A percentile compares a stretch with the other conserved stretches of the same genome.
phyloP scores from a whole-genome alignment of 345 rosid genomes.

The Tarenaya hassleriana region DNA sequence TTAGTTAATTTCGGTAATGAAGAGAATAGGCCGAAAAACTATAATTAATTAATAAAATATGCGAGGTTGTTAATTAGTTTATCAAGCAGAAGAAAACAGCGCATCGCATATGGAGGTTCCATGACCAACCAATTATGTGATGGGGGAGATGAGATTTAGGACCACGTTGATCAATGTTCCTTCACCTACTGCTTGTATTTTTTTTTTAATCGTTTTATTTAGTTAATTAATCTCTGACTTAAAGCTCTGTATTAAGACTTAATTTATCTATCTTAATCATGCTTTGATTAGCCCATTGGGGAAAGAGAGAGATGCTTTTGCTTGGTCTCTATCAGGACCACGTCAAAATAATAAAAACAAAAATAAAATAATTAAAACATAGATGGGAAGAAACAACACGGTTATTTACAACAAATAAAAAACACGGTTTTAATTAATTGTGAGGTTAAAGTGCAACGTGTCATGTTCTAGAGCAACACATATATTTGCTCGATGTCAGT shows the following conservation, averaged over 20 bases:
- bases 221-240: neutral
- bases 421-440: no score
- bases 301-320: conserved; percentile 25
- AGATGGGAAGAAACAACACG: no score
- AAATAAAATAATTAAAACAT: no score
- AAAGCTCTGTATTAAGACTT: conserved; percentile 3
- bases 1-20: no score
- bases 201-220: no score
- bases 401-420: no score
- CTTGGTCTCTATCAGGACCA: conserved; percentile 34
- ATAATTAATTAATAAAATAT: no score
- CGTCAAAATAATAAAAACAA: neutral
- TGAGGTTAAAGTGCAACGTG: no score
- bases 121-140: conserved; percentile 25
- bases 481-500: no score
- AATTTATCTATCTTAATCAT: neutral
- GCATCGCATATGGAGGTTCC: conserved; percentile 24
- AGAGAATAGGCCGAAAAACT: no score
- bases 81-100: conserved; percentile 11
- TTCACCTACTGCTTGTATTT: conserved; percentile 26
- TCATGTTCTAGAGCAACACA: no score
- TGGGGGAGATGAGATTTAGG: conserved; percentile 24
- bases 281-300: conserved; percentile 20
- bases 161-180: conserved; percentile 29
- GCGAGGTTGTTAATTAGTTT: no score